phyloP scores from a whole-genome alignment of 805 yeast species.

The Lachancea cidri region DNA sequence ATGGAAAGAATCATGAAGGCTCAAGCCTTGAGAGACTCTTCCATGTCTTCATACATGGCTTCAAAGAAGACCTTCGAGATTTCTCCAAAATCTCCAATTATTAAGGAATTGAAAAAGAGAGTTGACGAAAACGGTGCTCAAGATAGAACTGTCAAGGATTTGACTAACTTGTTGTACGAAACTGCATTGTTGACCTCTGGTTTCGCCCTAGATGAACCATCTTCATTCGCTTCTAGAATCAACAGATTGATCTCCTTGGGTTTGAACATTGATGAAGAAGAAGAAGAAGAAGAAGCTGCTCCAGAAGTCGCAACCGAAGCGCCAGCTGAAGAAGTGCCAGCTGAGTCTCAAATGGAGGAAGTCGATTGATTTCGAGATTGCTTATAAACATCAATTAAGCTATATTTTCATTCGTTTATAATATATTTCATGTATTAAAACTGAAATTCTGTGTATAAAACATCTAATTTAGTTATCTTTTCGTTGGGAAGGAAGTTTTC shows the following conservation, averaged over 20 bases:
- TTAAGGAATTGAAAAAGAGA: slow-evolving; percentile 92
- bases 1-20: slow-evolving; percentile 99
- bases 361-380: slow-evolving; percentile 60
- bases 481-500: neutral
- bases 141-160: slow-evolving; percentile 97
- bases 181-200: slow-evolving; percentile 98
- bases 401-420: neutral
- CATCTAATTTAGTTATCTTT: neutral
- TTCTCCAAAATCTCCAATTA: slow-evolving; percentile 93
- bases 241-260: slow-evolving; percentile 98
- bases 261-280: slow-evolving; percentile 93
- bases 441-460: neutral
- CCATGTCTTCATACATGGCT: slow-evolving; percentile 99
- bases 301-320: slow-evolving; percentile 45
- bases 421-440: neutral
- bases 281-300: slow-evolving; percentile 42
- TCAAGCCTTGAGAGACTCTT: slow-evolving; percentile 97
- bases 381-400: neutral
- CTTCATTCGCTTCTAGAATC: slow-evolving; percentile 94
- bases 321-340: slow-evolving; percentile 53
- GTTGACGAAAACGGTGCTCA: slow-evolving; percentile 96
- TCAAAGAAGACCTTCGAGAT: slow-evolving; percentile 99
- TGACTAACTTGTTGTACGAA: slow-evolving; percentile 93
- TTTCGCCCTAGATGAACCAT: slow-evolving; percentile 98
- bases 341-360: slow-evolving; percentile 98